phyloP scores from a whole-genome alignment of 148 eudicot species.

The Camellia sinensis region DNA sequence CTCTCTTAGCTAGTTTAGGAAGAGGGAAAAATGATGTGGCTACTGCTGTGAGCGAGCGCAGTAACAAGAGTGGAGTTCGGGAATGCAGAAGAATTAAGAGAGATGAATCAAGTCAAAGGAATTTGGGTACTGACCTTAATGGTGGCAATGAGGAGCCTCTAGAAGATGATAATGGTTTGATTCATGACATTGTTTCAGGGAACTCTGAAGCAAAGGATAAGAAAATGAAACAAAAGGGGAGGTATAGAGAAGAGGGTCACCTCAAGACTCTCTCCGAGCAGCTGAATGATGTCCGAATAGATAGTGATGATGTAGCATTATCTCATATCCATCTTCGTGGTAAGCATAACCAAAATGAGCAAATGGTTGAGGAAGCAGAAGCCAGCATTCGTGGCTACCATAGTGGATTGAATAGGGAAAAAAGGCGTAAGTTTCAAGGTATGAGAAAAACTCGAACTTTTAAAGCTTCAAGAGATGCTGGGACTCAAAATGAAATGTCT shows the following conservation, averaged over 20 bases:
- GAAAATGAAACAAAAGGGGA: slow-evolving; percentile 37
- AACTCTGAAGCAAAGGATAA: slow-evolving; percentile 40
- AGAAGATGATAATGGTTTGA: slow-evolving; percentile 33
- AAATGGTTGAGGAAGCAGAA: slow-evolving; percentile 38
- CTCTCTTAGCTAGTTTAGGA: slow-evolving; percentile 32
- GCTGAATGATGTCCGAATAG: slow-evolving; percentile 45
- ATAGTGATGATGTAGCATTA: slow-evolving; percentile 58
- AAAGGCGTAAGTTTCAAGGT: slow-evolving; percentile 66
- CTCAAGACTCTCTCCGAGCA: slow-evolving; percentile 58
- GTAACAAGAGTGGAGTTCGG: slow-evolving; percentile 39
- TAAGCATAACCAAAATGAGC: slow-evolving; percentile 27
- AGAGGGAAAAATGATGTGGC: slow-evolving; percentile 31
- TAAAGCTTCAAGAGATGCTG: slow-evolving; percentile 35
- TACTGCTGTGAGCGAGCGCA: slow-evolving; percentile 37
- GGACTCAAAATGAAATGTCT: slow-evolving; percentile 50
- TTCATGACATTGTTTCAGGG: slow-evolving; percentile 34
- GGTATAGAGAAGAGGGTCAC: slow-evolving; percentile 33
- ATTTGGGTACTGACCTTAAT: slow-evolving; percentile 23
- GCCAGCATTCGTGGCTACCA: slow-evolving; percentile 42
- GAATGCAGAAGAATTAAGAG: slow-evolving; percentile 38
- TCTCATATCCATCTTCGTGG: slow-evolving; percentile 40
- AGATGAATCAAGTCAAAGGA: slow-evolving; percentile 35
- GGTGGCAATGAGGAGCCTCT: slow-evolving; percentile 30
- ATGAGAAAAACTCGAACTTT: slow-evolving; percentile 54
- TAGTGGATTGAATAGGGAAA: slow-evolving; percentile 50